Evolutionary conservation across 2,329 filamentous ascomycete genomes (phyloP), one percentile per base, ranked within the genome.

Genomic region (Neofusicoccum sp.): DNA sequence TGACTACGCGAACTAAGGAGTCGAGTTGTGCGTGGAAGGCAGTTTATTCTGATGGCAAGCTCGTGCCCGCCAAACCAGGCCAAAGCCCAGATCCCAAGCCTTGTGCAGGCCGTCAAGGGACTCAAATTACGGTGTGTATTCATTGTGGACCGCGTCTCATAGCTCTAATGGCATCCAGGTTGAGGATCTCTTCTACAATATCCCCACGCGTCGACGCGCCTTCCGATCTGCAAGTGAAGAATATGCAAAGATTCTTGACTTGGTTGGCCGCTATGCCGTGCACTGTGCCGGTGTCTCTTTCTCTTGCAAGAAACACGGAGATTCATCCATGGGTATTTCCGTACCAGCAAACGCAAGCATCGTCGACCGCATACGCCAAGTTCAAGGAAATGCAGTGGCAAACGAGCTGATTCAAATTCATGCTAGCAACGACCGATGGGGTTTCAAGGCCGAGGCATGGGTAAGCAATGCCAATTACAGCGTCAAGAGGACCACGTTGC

Each of bases 151-250:
- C 7, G 5, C 34, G 30, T 9, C 16, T 44, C 24, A 48, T 8
- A 38, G 1, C 14, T 31, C 63, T 73, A 20, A 71, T 30, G 4
- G 4, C 0, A 8, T 24, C 6, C 59, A 85, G 83, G 85, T 99
- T 14, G 93, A 99, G 71, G 95, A 99, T 73, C 78, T 99, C 9
- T 99, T 99, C 74, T 99, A 96, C 80, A 99, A 97, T 69, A 86
- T 98, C 1, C 93, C 92, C 0, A 96, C 89, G 7, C 86, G 95
- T 26, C 86, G 93, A 36, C 86, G 87, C 65, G 95, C 96, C 9
- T 99, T 99, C 70, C 86, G 95, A 41, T 98, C 93, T 12, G 79
- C 90, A 16, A 90, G 92, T 38, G 95, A 99, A 70, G 96, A 99
- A 73, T 98, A 96, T 78, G 92, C 96, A 69, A 99, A 98, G 77